Percentiles rank a stretch among this genome's conserved stretches.
Conservation (phyloP, 208 protist genomes). For the Ichthyophonus hoferi region DNA sequence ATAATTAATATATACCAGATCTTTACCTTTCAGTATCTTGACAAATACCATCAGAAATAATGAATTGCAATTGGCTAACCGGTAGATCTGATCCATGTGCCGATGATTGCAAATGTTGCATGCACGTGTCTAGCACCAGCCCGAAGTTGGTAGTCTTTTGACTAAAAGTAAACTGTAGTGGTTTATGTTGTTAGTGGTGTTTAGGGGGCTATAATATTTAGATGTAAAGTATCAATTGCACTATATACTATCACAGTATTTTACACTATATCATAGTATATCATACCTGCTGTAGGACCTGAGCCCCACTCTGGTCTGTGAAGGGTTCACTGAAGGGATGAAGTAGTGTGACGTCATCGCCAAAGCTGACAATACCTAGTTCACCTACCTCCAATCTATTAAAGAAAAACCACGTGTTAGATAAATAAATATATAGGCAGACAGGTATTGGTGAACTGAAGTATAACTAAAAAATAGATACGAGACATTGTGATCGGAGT, state of each 20-base stretch:
- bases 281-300: conserved; percentile 68
- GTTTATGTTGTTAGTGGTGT: too few relatives aligned
- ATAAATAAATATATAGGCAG: too few relatives aligned
- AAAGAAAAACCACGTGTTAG: too few relatives aligned
- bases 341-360: conserved; percentile 82
- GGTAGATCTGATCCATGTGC: conserved; percentile 6
- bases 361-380: conserved; percentile 87
- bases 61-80: conserved; percentile 87
- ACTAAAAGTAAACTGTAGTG: conserved; percentile 82
- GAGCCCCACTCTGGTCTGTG: conserved; percentile 54
- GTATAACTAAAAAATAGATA: too few relatives aligned
- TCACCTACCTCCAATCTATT: conserved; percentile 93
- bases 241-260: too few relatives aligned
- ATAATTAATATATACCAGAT: too few relatives aligned
- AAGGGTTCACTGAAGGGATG: conserved; percentile 91
- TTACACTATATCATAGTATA: too few relatives aligned
- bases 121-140: conserved; percentile 67
- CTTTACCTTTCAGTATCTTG: background rate
- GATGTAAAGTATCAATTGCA: too few relatives aligned
- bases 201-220: too few relatives aligned
- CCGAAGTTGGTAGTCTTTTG: conserved; percentile 84
- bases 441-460: too few relatives aligned
- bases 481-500: too few relatives aligned
- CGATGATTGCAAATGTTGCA: conserved; percentile 17
- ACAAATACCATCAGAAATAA: conserved; percentile 89